phyloP scores from a whole-genome alignment of 345 rosid species.

The Brassica juncea region DNA sequence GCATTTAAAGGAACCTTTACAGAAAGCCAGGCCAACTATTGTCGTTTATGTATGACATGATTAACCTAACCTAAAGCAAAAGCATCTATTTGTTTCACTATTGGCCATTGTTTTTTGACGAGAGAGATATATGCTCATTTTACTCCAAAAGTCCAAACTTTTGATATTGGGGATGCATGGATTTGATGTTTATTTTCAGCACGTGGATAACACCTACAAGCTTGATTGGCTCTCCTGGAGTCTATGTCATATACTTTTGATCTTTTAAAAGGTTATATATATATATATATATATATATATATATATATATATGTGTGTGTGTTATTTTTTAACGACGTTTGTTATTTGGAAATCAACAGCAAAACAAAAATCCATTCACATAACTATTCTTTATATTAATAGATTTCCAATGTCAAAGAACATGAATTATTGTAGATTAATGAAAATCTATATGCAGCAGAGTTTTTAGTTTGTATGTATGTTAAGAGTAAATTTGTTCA shows the following conservation, averaged over 20 bases:
- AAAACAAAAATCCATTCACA: neutral
- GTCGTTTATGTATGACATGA: neutral
- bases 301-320: neutral
- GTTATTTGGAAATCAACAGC: neutral
- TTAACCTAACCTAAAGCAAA: constrained; percentile 17
- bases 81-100: neutral
- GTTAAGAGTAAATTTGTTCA: neutral
- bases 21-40: neutral
- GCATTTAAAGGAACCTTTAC: neutral
- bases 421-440: neutral
- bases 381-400: neutral
- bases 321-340: neutral
- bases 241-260: neutral
- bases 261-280: neutral
- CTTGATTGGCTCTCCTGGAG: constrained; percentile 2
- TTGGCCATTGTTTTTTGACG: neutral
- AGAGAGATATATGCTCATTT: constrained; percentile 16
- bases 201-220: constrained; percentile 23
- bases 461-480: neutral
- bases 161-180: constrained; percentile 13
- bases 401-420: neutral
- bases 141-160: neutral
- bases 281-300: neutral
- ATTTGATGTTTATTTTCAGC: constrained; percentile 1
- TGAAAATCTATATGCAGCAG: neutral